Conservation (phyloP, 306 rosid genomes). For the Macrotyloma uniflorum region DNA sequence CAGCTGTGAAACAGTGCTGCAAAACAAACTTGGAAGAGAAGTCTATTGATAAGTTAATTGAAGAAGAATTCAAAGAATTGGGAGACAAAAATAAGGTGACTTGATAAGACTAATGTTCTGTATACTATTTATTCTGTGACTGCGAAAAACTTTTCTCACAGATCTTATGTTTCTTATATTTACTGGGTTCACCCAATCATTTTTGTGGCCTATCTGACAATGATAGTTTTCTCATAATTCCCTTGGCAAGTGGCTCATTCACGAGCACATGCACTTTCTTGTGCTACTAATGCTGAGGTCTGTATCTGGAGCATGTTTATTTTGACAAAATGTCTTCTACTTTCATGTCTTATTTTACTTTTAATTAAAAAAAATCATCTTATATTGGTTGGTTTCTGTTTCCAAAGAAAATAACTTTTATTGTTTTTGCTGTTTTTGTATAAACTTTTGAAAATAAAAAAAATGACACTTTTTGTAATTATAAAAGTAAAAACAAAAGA, state of each 20-base stretch:
- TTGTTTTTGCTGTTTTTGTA: not conserved
- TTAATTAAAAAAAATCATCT: not conserved
- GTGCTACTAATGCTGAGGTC: slow-evolving; percentile 6
- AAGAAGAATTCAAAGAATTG: slow-evolving; percentile 73
- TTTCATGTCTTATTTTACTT: not conserved
- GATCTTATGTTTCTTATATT: not conserved
- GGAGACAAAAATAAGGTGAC: slow-evolving; percentile 85
- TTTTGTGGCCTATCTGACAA: slow-evolving; percentile 18
- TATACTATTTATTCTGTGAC: slow-evolving; percentile 16
- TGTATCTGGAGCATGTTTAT: not conserved
- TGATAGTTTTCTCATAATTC: slow-evolving; percentile 20
- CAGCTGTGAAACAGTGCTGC: slow-evolving; percentile 62
- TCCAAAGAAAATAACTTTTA: not conserved
- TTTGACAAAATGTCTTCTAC: not conserved
- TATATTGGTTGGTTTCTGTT: not conserved
- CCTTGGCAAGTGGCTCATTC: not conserved
- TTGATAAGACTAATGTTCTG: slow-evolving; percentile 18
- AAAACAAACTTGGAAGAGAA: slow-evolving; percentile 58
- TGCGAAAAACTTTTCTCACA: not conserved
- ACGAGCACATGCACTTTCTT: not conserved
- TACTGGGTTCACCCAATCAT: not conserved
- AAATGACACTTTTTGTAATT: not conserved
- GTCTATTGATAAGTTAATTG: slow-evolving; percentile 84
- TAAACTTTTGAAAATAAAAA: not conserved
- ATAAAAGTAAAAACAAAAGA: not conserved